phyloP scores from a whole-genome alignment of 2,329 filamentous ascomycete genomes.

The Aspergillus candidus region DNA sequence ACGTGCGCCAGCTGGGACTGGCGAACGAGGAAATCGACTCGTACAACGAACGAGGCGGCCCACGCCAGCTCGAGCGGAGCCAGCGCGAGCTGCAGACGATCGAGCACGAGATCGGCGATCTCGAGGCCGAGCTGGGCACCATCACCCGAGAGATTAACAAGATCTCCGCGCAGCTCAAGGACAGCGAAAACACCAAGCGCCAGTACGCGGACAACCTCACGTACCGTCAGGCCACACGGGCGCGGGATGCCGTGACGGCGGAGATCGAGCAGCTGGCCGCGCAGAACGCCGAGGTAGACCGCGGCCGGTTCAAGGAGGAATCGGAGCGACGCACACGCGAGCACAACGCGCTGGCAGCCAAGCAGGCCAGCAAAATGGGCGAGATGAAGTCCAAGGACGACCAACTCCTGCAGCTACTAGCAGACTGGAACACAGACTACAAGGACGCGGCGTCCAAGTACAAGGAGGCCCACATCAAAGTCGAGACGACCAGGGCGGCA shows the following conservation, averaged over 20 bases:
- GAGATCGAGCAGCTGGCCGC: slow-evolving; percentile 71
- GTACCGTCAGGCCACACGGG: slow-evolving; percentile 68
- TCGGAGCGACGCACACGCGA: slow-evolving; percentile 61
- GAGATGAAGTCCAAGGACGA: slow-evolving; percentile 79
- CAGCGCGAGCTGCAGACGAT: slow-evolving; percentile 63
- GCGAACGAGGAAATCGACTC: slow-evolving; percentile 71
- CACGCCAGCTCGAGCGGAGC: slow-evolving; percentile 62
- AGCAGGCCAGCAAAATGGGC: slow-evolving; percentile 68
- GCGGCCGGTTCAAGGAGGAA: slow-evolving; percentile 65
- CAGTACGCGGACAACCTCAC: slow-evolving; percentile 84
- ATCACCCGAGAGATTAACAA: slow-evolving; percentile 68
- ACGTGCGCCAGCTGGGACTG: slow-evolving; percentile 68
- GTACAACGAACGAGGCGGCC: slow-evolving; percentile 71
- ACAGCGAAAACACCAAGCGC: slow-evolving; percentile 75
- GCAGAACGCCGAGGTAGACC: slow-evolving; percentile 77
- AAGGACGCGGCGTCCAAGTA: slow-evolving; percentile 73
- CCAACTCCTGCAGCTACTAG: slow-evolving; percentile 64
- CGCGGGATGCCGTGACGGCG: slow-evolving; percentile 58
- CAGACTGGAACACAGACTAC: slow-evolving; percentile 82
- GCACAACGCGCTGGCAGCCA: slow-evolving; percentile 63
- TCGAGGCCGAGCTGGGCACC: slow-evolving; percentile 62
- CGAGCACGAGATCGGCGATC: slow-evolving; percentile 57
- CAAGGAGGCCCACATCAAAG: slow-evolving; percentile 80
- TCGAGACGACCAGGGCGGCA: slow-evolving; percentile 85
- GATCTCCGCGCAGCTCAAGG: slow-evolving; percentile 68